phyloP scores from a whole-genome alignment of 2,329 filamentous ascomycete genomes.

The Colletotrichum phormii region DNA sequence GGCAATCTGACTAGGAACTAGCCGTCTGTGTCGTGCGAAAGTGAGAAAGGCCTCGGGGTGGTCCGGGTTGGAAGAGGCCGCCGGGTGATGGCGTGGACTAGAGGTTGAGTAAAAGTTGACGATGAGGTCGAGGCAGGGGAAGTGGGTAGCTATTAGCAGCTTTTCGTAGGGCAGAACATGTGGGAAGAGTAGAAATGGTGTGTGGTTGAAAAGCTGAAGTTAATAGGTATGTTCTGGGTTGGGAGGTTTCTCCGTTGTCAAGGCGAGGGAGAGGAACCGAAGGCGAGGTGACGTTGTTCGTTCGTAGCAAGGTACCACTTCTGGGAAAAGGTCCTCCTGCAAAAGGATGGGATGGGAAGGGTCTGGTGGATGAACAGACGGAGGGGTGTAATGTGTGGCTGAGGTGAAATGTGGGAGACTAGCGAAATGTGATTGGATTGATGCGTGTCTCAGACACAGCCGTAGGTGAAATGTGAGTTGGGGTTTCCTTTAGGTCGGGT shows the following conservation, averaged over 20 bases:
- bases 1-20: constrained; percentile 32
- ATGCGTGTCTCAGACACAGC: constrained; percentile 30
- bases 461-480: not conserved
- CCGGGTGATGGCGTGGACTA: not conserved
- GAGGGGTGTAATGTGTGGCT: not conserved
- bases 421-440: constrained; percentile 18
- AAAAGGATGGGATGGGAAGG: not conserved
- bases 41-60: not conserved
- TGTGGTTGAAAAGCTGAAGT: not conserved
- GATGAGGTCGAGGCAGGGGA: not conserved
- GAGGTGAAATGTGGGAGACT: not conserved
- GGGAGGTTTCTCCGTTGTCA: constrained; percentile 23
- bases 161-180: constrained; percentile 23
- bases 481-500: not conserved
- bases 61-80: not conserved
- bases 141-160: constrained; percentile 15
- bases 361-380: not conserved
- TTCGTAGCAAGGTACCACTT: not conserved
- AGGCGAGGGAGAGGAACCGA: not conserved
- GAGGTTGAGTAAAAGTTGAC: not conserved
- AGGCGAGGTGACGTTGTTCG: not conserved
- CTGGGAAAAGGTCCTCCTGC: not conserved
- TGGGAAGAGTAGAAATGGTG: constrained; percentile 6
- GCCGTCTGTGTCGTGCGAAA: not conserved
- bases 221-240: not conserved